Percentiles rank a stretch among this genome's conserved stretches.
These are phyloP conservation scores for Neofusicoccum laricinum DNA, from an alignment of 2,329 filamentous ascomycete genomes.

Conservation along the genomic window DNA sequence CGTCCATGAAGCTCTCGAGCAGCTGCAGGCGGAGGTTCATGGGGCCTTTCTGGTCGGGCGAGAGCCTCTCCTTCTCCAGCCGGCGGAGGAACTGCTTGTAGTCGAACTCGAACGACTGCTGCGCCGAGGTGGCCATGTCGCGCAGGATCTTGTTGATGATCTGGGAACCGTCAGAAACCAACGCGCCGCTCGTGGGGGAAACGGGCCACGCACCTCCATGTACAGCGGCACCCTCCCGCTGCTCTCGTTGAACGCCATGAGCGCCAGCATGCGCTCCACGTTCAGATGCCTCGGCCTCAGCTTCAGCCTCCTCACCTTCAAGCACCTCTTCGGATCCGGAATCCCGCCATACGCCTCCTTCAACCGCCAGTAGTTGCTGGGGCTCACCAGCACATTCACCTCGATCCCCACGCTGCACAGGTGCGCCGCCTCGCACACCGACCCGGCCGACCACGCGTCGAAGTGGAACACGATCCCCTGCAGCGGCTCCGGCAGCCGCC, in stretches of 20 bases:
- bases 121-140: slow-evolving; percentile 51
- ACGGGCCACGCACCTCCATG: slow-evolving; percentile 36
- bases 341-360: slow-evolving; percentile 39
- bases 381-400: slow-evolving; percentile 52
- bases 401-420: slow-evolving; percentile 48
- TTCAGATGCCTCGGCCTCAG: slow-evolving; percentile 50
- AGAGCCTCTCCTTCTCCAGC: slow-evolving; percentile 41
- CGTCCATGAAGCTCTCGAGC: slow-evolving; percentile 62
- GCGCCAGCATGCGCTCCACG: slow-evolving; percentile 51
- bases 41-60: slow-evolving; percentile 50
- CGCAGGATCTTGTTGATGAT: slow-evolving; percentile 56
- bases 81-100: slow-evolving; percentile 49
- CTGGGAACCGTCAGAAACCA: not conserved
- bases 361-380: slow-evolving; percentile 46
- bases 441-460: slow-evolving; percentile 37
- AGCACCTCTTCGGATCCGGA: slow-evolving; percentile 28
- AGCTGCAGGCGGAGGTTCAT: slow-evolving; percentile 60
- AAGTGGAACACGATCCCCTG: slow-evolving; percentile 61
- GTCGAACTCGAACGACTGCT: slow-evolving; percentile 43
- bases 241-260: slow-evolving; percentile 51
- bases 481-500: slow-evolving; percentile 50
- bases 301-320: slow-evolving; percentile 47
- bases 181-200: no score
- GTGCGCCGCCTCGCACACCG: slow-evolving; percentile 58
- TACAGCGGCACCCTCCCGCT: slow-evolving; percentile 53